phyloP scores from a whole-genome alignment of 2,329 filamentous ascomycete species.

The Xylaria sp. region DNA sequence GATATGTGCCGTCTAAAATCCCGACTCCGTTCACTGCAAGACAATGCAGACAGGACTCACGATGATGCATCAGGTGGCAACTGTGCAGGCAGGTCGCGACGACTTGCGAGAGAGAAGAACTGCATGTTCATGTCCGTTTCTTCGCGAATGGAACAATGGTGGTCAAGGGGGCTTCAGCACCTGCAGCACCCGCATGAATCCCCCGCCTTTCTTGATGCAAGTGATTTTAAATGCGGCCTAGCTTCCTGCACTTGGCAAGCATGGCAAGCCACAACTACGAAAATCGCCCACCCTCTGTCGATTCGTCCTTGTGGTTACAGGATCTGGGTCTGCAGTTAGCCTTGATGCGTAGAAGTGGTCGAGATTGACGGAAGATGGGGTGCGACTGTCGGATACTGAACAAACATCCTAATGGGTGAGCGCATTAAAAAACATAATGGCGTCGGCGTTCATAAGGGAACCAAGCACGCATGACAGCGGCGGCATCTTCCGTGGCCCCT shows the following conservation, averaged over 20 bases:
- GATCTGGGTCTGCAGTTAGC: slow-evolving; percentile 37
- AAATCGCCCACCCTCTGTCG: slow-evolving; percentile 32
- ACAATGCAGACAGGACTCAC: slow-evolving; percentile 29
- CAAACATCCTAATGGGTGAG: slow-evolving; percentile 10
- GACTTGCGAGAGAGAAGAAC: slow-evolving; percentile 25
- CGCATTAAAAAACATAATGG: slow-evolving; percentile 2
- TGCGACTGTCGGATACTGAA: slow-evolving; percentile 4
- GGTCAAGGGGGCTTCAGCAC: slow-evolving; percentile 36
- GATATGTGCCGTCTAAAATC: slow-evolving; percentile 19
- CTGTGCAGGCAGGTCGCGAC: slow-evolving; percentile 29
- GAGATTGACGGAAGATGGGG: slow-evolving; percentile 14
- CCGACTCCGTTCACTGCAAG: slow-evolving; percentile 17
- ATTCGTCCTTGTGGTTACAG: slow-evolving; percentile 25
- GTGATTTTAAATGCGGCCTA: slow-evolving; percentile 47
- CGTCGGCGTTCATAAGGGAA: slow-evolving; percentile 10
- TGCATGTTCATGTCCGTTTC: slow-evolving; percentile 34
- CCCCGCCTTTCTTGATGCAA: slow-evolving; percentile 48
- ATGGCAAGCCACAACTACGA: slow-evolving; percentile 37
- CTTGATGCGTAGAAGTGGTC: slow-evolving; percentile 36
- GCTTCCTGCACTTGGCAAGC: slow-evolving; percentile 42
- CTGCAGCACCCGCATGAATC: slow-evolving; percentile 45
- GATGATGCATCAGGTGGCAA: slow-evolving; percentile 36
- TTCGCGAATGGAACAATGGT: slow-evolving; percentile 32
- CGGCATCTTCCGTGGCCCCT: slow-evolving; percentile 33
- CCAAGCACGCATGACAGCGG: slow-evolving; percentile 5